Evolutionary conservation across 106 monocot genomes (phyloP), one percentile per base, ranked within the genome.

Genomic region (Dendrobium huoshanense): DNA sequence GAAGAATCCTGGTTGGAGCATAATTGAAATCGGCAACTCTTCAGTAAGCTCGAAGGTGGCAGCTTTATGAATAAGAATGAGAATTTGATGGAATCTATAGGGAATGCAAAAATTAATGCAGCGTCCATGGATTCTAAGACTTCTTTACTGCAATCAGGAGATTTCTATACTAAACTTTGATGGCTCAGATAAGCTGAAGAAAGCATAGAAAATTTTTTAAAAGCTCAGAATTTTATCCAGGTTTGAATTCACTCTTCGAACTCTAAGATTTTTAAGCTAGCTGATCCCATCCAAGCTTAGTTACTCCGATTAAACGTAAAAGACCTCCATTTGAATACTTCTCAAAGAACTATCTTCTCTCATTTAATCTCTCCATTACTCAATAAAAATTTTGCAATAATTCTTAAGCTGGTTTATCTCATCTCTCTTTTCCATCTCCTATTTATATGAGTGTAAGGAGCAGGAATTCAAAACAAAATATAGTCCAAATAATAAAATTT

Each of bases 1-100:
- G 80, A 87, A 90, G 79, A 73, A 51, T 44, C 79, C 90, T 43
- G 85, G 82, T 48, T 85, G 82, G 76, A 87, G 89, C 54, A 49
- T 64, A 15, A 72, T 87, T 41, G 80, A 83, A 67, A 79, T 58
- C 55, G 49, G 78, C 17, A 55, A 85, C 27, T 58, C 48, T 64
- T 55, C 22, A 33, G 31, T 4, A 70, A 24, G 25, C 25, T 31
- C 4, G 33, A 37, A 70, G 33, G 33, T 70, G 37, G 37, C 70
- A 70, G 33, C 9, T 70, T 33, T 13, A 70, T n/a, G 51, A 15
- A 22, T 70, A 15, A 33, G 68, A 33, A 37, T 29, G 16, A 31
- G 70, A 70, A 13, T 70, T 37, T 70, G 9, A 70, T 65, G 31
- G 4, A 68, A 68, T 11, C 29, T 24, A 61, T 61, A 4, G 22